These are phyloP conservation scores for Monosporascus ibericus DNA, from an alignment of 2,329 filamentous ascomycete genomes.

Conservation along the genomic window DNA sequence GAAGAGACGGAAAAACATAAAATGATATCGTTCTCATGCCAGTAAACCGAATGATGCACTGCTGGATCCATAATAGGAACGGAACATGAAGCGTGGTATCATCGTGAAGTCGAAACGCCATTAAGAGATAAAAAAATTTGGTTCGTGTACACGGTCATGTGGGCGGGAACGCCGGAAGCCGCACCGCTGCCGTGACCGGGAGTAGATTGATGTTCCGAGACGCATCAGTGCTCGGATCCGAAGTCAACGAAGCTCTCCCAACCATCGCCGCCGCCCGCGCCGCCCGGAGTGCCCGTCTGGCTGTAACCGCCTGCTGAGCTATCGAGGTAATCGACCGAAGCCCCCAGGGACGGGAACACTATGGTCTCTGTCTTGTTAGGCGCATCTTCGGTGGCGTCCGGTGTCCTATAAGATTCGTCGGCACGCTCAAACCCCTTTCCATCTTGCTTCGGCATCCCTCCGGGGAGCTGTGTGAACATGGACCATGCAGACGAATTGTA, in stretches of 20 bases:
- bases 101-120: neutral
- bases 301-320: constrained; percentile 8
- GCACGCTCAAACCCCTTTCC: neutral
- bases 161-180: neutral
- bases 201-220: neutral
- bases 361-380: constrained; percentile 4
- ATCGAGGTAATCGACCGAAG: constrained; percentile 6
- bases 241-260: constrained; percentile 27
- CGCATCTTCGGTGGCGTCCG: neutral
- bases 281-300: constrained; percentile 16
- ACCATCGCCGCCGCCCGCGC: constrained; percentile 10
- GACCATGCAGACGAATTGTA: constrained; percentile 12
- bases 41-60: neutral
- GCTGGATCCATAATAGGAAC: constrained; percentile 3
- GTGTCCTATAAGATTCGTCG: neutral
- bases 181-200: neutral
- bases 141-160: neutral
- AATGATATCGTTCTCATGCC: neutral
- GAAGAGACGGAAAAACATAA: constrained; percentile 4
- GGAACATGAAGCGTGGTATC: constrained; percentile 9
- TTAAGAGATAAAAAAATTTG: neutral
- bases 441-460: constrained; percentile 1
- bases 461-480: constrained; percentile 14
- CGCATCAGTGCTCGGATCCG: constrained; percentile 19
- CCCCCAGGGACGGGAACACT: constrained; percentile 12